phyloP scores from a whole-genome alignment of 176 grass and related monocot genomes.

The Puccinellia tenuiflora region DNA sequence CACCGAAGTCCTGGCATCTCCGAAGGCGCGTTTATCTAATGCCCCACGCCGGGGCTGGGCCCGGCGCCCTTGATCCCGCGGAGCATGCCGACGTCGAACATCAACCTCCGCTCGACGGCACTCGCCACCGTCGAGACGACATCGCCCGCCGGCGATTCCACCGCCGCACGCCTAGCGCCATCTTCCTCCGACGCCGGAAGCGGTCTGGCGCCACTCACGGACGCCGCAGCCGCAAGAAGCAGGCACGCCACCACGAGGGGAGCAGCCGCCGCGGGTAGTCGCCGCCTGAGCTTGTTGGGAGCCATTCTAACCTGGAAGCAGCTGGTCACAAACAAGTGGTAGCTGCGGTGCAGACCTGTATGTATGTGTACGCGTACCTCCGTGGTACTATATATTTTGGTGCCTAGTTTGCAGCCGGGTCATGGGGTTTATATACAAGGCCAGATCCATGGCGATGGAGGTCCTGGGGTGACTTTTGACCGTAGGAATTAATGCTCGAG shows the following conservation, averaged over 20 bases:
- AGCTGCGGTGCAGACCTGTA: background rate
- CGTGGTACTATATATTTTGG: background rate
- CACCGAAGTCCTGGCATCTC: background rate
- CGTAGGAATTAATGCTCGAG: background rate
- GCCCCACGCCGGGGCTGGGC: constrained; percentile 45
- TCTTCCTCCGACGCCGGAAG: background rate
- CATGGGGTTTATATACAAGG: constrained; percentile 14
- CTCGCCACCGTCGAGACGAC: background rate
- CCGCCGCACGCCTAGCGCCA: background rate
- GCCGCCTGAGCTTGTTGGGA: background rate
- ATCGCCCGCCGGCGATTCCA: constrained; percentile 1
- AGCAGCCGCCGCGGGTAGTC: background rate
- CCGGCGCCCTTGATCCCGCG: constrained; percentile 38
- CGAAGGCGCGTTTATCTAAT: constrained; percentile 6
- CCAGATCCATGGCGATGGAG: background rate
- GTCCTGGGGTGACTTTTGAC: background rate
- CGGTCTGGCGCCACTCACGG: background rate
- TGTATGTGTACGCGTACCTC: background rate
- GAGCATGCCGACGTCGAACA: constrained; percentile 26
- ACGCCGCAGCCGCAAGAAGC: background rate
- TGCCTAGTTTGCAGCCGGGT: background rate
- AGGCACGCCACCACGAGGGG: background rate
- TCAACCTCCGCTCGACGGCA: background rate
- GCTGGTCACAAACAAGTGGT: background rate
- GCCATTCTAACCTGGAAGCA: constrained; percentile 8